Evolutionary conservation across 768 basidiomycete genomes (phyloP).

Genomic region (Pholiota microspora): DNA sequence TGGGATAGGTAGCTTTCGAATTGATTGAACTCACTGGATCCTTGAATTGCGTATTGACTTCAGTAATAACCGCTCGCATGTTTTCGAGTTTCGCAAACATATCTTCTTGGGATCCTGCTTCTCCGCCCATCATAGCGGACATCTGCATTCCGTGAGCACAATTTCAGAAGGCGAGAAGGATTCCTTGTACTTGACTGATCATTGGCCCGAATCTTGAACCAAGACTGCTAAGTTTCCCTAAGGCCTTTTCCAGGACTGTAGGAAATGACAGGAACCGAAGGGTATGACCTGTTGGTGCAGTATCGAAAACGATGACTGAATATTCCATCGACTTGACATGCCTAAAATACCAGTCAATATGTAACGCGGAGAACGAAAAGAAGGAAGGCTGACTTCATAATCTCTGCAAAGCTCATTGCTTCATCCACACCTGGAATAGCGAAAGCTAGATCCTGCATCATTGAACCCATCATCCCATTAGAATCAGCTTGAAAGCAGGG

Average conservation of each 20-base stretch:
- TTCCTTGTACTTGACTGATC: conserved; percentile 88
- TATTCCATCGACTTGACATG: conserved; percentile 99
- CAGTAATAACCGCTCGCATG: conserved; percentile 96
- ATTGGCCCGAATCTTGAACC: conserved; percentile 96
- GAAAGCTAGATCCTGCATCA: conserved; percentile 99
- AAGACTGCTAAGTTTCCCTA: conserved; percentile 92
- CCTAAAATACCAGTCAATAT: conserved; percentile 38
- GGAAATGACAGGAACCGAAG: conserved; percentile 99
- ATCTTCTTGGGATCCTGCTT: conserved; percentile 88
- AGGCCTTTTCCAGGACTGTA: conserved; percentile 93
- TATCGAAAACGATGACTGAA: conserved; percentile 99
- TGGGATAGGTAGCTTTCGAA: background rate
- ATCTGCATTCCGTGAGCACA: conserved; percentile 60
- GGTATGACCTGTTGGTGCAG: conserved; percentile 98
- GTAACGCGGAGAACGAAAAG: background rate
- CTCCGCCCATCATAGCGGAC: conserved; percentile 95
- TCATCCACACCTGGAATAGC: conserved; percentile 99
- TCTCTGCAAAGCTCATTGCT: conserved; percentile 99
- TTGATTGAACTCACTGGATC: conserved; percentile 74
- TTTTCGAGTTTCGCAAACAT: conserved; percentile 98
- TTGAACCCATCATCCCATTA: conserved; percentile 95
- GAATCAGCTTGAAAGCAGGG: conserved; percentile 60
- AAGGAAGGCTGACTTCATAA: conserved; percentile 83
- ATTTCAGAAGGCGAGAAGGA: too few species aligned
- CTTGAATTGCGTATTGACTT: conserved; percentile 99